Percentiles rank a stretch among this genome's conserved stretches.
Conservation (phyloP, 2,329 filamentous ascomycete genomes). For the Aciculosporium take region DNA sequence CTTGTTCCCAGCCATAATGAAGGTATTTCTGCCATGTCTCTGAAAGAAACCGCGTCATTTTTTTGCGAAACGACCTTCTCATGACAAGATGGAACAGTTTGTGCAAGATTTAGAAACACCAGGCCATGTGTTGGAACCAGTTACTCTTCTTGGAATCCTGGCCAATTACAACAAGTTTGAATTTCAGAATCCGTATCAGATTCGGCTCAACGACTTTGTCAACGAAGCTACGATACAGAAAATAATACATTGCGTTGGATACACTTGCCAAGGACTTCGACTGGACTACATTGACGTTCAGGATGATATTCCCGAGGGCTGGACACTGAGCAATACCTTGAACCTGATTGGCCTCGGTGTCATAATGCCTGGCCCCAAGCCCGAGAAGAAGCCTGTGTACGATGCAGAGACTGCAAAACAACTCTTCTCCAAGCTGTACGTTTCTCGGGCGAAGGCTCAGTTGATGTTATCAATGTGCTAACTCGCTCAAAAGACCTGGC, state of each 20-base stretch:
- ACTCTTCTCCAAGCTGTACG: conserved; percentile 66
- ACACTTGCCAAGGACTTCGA: conserved; percentile 53
- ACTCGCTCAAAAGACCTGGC: conserved; percentile 45
- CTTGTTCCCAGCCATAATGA: conserved; percentile 87
- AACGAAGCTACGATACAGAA: conserved; percentile 78
- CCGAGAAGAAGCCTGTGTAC: conserved; percentile 41
- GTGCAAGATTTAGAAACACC: conserved; percentile 63
- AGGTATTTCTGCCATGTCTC: too few relatives aligned
- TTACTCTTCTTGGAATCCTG: conserved; percentile 71
- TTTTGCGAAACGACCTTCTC: conserved; percentile 5
- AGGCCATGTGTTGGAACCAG: conserved; percentile 53
- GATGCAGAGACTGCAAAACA: conserved; percentile 70
- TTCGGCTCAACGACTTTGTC: conserved; percentile 87
- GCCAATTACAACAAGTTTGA: conserved; percentile 99
- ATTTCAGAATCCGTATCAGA: conserved; percentile 88
- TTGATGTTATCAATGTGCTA: background rate
- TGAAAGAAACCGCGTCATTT: too few relatives aligned
- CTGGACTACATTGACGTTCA: conserved; percentile 72
- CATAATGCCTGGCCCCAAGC: conserved; percentile 54
- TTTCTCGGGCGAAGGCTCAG: conserved; percentile 12
- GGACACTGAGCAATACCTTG: conserved; percentile 69
- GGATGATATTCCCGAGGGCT: conserved; percentile 80
- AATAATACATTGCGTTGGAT: conserved; percentile 62
- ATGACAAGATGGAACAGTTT: conserved; percentile 35
- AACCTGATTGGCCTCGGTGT: conserved; percentile 72